Evolutionary conservation across 305 asterid genomes (phyloP), one percentile per base, ranked within the genome.

Genomic region (Fraxinus sp.): DNA sequence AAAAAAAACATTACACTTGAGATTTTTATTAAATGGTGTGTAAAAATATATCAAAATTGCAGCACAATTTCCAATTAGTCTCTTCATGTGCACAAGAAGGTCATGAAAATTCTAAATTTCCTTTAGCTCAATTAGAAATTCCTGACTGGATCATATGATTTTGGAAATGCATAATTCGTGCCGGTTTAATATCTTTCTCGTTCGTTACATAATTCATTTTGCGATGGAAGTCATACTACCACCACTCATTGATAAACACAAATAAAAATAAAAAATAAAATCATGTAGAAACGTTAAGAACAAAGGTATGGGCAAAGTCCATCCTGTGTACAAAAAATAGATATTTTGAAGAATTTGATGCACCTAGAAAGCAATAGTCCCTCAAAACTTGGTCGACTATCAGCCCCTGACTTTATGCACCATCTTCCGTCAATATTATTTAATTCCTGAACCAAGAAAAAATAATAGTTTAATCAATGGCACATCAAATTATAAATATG

Each of bases 291-390:
- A 49, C 52, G 11, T 35, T 78, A 28, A 59, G 70, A 79, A 81
- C 8, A 72, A 22, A 66, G 57, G 41, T 14, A 52, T 30, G 44
- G 16, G 59, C 72, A 33, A 57, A 44, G 24, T 79, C 70, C 71
- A 81, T 79, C 68, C 28, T 46, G 76, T 52, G 77, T 74, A 68
- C 35, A 44, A 78, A 78, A 79, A 59, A 26, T 79, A 87, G 75
- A 81, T 6, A 59, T 71, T 37, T 37, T 78, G 81, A 88, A 83
- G 86, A 82, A 77, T 74, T 86, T 79, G 85, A 81, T 75, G 88
- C 90, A 96, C 99, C 99, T 94, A 82, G 97, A 88, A 88, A 96
- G 81, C 85, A 96, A 81, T 82, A 94, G 91, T 80, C 98, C 98
- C 89, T 92, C 97, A 84, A 96, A 83, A 82, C 85, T 85, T 79